Base-by-base conservation (phyloP, 2,329 filamentous ascomycete genomes). In the Endothia cerciana region DNA sequence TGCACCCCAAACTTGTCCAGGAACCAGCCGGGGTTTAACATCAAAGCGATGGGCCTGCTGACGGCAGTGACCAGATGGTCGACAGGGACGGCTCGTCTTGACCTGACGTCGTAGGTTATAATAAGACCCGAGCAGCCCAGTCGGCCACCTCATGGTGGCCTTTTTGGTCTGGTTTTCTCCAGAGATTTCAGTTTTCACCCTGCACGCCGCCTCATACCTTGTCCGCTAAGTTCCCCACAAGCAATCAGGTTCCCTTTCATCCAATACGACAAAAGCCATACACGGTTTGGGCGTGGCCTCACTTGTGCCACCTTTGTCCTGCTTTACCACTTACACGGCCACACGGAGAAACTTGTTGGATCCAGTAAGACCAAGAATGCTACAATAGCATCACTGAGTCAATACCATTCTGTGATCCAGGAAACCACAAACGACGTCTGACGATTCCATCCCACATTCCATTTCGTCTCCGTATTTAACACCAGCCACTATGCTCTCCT, bases 401-500 rank as follows among this genome's bases (percentile, higher is more conserved):
- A 47, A 60, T 2, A 33, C 17, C 25, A 28, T 19, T 49, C 28
- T 36, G 19, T n/a, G 28, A 36, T 19, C 6, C 19, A 11, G 3
- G 28, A 8, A 28, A 30, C 4, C 22, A 15, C 47, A 28, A 22
- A 51, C 33, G 28, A 6, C 22, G 13, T 19, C 22, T 49, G n/a
- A 1, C 22, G 22, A 25, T 3, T 33, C 28, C 40, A 30, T 17
- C 11, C 38, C 25, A 45, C 22, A 30, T 5, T 7, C 11, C 25
- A 6, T 38, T 64, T 25, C n/a, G 1, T 53, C 30, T 36, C n/a
- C 6, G 33, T 10, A 5, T 38, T 40, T 57, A 11, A 56, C 17
- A 8, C 3, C 6, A 45, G 36, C 11, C 64, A 75, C 69, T 60
- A 86, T 86, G 83, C 76, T 86, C 64, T 83, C 83, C 60, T 83